Evolutionary conservation across 1,284 basidiomycete genomes (phyloP), one percentile per base, ranked within the genome.

Genomic region (Hymenochaete sp.): DNA sequence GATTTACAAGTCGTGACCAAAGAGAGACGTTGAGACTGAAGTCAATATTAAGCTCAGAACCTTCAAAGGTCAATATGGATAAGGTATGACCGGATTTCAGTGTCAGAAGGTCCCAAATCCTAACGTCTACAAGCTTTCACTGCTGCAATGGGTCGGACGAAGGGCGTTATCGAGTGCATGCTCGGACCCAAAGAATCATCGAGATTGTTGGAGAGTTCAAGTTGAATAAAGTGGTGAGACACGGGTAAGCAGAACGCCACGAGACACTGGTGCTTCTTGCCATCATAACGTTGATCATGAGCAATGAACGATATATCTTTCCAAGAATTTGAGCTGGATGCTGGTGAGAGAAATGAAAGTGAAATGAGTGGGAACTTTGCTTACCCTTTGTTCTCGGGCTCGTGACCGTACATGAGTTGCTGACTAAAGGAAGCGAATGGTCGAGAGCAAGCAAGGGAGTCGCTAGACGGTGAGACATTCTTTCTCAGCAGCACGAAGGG

Each of bases 281-380:
- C 71, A 53, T 82, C 78, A 55, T 70, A 81, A 1, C 83, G 77
- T 48, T 73, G 67, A 55, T 87, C 83, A 53, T 83, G 86, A 6
- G 76, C 55, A 0, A 71, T 70, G 4, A 74, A 70, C 0, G 71
- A 66, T 9, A 85, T 72, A 14, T 64, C 59, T 19, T 60, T 57
- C 67, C 68, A 75, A 14, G 59, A 55, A 32, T 57, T 52, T 33
- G 62, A 61, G 58, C 70, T 70, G 53, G 45, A 14, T n/a, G n/a
- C n/a, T n/a, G n/a, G n/a, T n/a, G n/a, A n/a, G n/a, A n/a, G n/a
- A n/a, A n/a, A n/a, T n/a, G n/a, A n/a, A n/a, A n/a, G n/a, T n/a
- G n/a, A n/a, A n/a, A n/a, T n/a, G n/a, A n/a, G n/a, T n/a, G n/a
- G n/a, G n/a, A n/a, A n/a, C n/a, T n/a, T n/a, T n/a, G n/a, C n/a